Percentiles rank a stretch among this genome's conserved stretches.
Conservation (phyloP, 163 green algal genomes). For the Botryococcus braunii region DNA sequence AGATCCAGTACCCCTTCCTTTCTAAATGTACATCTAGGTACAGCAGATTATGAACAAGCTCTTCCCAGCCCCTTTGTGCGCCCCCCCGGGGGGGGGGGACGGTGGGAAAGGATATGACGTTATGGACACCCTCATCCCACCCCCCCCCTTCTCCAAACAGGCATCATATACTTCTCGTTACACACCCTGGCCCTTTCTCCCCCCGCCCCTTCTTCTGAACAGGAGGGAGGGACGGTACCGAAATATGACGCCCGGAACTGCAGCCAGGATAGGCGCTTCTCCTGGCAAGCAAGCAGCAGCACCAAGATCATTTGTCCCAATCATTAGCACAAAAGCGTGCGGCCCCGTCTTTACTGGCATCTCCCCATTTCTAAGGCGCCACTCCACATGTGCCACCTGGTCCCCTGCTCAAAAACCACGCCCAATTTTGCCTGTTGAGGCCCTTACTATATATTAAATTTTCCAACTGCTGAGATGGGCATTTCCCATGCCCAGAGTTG, state of each 20-base stretch:
- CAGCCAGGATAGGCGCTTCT: not conserved
- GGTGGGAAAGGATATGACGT: not conserved
- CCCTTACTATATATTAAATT: not conserved
- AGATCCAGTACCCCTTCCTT: too few species aligned
- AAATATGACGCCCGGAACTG: not conserved
- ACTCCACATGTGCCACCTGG: slow-evolving; percentile 23
- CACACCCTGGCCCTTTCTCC: too few species aligned
- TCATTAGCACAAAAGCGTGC: slow-evolving; percentile 22
- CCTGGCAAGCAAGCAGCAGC: not conserved
- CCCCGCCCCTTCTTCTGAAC: too few species aligned
- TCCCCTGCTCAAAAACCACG: slow-evolving; percentile 17
- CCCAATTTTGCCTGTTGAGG: not conserved
- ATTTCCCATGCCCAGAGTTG: not conserved
- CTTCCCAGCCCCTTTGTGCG: too few species aligned
- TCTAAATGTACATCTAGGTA: too few species aligned
- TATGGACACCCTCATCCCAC: not conserved
- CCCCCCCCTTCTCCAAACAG: not conserved
- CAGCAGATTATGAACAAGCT: too few species aligned
- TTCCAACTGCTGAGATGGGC: not conserved
- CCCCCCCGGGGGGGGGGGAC: too few species aligned
- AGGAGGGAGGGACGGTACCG: not conserved
- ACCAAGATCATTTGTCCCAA: slow-evolving; percentile 41
- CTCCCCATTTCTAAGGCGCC: slow-evolving; percentile 32
- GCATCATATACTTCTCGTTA: too few species aligned
- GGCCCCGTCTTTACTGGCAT: slow-evolving; percentile 13